phyloP scores from a whole-genome alignment of 2,329 filamentous ascomycete genomes.

The Fusarium secorum region DNA sequence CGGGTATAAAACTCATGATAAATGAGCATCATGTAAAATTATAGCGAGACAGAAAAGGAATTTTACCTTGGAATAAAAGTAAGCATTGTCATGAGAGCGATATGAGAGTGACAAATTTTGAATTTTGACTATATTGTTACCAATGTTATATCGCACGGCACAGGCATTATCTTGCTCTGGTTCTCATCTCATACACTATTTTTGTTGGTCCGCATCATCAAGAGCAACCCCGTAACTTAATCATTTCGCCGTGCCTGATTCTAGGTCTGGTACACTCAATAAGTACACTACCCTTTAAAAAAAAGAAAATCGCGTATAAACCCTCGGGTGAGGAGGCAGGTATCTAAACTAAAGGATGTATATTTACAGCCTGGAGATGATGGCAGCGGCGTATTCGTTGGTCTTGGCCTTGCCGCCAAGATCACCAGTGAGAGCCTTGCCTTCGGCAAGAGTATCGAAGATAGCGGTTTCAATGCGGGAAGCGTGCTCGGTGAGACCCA shows the following conservation, averaged over 20 bases:
- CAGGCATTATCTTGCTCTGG: constrained; percentile 7
- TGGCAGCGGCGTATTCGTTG: constrained; percentile 89
- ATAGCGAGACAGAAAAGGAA: neutral
- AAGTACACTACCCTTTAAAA: constrained; percentile 42
- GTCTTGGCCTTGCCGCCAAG: constrained; percentile 97
- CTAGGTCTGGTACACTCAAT: constrained; percentile 45
- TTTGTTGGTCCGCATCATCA: constrained; percentile 3
- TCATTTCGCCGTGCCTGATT: constrained; percentile 44
- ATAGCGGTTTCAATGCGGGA: constrained; percentile 90
- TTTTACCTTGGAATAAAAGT: neutral
- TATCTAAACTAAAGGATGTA: constrained; percentile 37
- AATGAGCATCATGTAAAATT: neutral
- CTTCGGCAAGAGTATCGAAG: constrained; percentile 93
- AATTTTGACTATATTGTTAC: constrained; percentile 11
- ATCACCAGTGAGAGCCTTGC: constrained; percentile 95
- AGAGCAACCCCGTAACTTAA: constrained; percentile 39
- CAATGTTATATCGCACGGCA: constrained; percentile 5
- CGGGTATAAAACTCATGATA: neutral
- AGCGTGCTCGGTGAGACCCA: constrained; percentile 88
- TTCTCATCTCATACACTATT: constrained; percentile 23
- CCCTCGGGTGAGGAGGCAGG: constrained; percentile 31
- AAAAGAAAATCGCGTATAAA: constrained; percentile 36
- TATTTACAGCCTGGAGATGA: constrained; percentile 74
- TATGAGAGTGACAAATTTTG: neutral
- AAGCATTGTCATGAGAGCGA: neutral